Evolutionary conservation across 441 rosid genomes (phyloP), one percentile per base, ranked within the genome.

Genomic region (Adansonia madagascariensis): DNA sequence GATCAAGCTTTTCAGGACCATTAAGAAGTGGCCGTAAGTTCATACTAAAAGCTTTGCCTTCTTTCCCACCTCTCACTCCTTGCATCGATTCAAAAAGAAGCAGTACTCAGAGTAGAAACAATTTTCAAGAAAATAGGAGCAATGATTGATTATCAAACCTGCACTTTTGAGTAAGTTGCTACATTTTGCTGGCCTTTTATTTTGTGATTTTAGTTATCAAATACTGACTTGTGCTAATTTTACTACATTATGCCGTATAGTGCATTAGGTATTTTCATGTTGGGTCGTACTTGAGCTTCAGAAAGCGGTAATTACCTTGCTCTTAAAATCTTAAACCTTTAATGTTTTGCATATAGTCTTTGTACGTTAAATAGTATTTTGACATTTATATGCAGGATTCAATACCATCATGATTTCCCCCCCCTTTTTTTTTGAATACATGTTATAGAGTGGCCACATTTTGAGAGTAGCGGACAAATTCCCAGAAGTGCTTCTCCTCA

Each of bases 1-100:
- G 85, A 17, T 67, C 89, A 60, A 83, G 80, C 75, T 82, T 87
- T 78, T 83, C 89, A 12, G 84, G 78, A 39, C 76, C 76, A 55
- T 76, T 88, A 83, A 88, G 76, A 84, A 88, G 88, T 71, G 91
- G 91, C 39, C 86, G 89, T 57, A 91, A 82, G 82, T 91, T 91
- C 82, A 82, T 91, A 64, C 75, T 91, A 74, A 86, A 80, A 78
- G 82, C 91, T 0, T 82, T 91, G 61, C 89, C 92, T 24, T 83
- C 92, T 60, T 84, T 88, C 80, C 91, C 91, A 35, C 87, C 89
- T 60, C 88, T 89, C 77, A 87, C 86, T 35, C 91, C 90, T 31
- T 82, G 87, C 67, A 60, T 63, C 3, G 82, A 83, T 46, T 59
- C 86, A 39, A 77, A 78, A 67, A 74, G 74, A 67, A 62, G 67